Evolutionary conservation across 2,329 filamentous ascomycete genomes (phyloP).

Genomic region (Exophiala lecanii-corni): DNA sequence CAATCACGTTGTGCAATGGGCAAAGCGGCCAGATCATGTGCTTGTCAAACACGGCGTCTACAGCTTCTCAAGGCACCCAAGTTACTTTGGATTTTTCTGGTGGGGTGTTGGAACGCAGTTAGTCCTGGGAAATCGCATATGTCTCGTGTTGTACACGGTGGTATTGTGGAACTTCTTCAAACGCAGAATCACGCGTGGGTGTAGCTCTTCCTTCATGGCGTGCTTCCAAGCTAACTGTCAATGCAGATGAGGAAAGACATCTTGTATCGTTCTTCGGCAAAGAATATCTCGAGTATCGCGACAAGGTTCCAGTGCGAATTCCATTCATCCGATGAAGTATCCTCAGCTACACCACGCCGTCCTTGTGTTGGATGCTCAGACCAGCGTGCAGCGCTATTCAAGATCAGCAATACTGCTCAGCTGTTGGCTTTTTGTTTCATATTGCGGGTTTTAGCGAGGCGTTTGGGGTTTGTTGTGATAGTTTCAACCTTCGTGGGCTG

Average conservation of each 20-base stretch:
- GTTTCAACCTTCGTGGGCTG: conserved; percentile 19
- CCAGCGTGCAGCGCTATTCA: no score
- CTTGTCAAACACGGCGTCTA: conserved; percentile 86
- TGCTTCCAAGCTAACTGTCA: conserved; percentile 11
- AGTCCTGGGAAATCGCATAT: conserved; percentile 77
- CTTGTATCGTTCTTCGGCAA: conserved; percentile 78
- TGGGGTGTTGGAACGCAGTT: conserved; percentile 95
- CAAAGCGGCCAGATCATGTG: conserved; percentile 64
- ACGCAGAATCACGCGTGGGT: conserved; percentile 61
- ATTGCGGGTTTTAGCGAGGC: no score
- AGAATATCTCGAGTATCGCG: conserved; percentile 71
- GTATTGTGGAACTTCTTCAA: conserved; percentile 86
- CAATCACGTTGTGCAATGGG: conserved; percentile 72
- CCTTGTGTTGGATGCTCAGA: no score
- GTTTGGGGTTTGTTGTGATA: conserved; percentile 2
- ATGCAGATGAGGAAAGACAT: conserved; percentile 67
- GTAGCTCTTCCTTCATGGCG: neutral
- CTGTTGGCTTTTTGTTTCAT: no score
- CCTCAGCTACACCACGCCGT: no score
- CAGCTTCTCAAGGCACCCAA: conserved; percentile 70
- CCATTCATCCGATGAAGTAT: conserved; percentile 59
- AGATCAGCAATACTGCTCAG: no score
- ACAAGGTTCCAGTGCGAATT: conserved; percentile 69
- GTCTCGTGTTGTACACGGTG: conserved; percentile 65
- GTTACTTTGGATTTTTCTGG: conserved; percentile 98